Evolutionary conservation across 495 filamentous ascomycete genomes (phyloP).

Genomic region (Durotheca rogersii): DNA sequence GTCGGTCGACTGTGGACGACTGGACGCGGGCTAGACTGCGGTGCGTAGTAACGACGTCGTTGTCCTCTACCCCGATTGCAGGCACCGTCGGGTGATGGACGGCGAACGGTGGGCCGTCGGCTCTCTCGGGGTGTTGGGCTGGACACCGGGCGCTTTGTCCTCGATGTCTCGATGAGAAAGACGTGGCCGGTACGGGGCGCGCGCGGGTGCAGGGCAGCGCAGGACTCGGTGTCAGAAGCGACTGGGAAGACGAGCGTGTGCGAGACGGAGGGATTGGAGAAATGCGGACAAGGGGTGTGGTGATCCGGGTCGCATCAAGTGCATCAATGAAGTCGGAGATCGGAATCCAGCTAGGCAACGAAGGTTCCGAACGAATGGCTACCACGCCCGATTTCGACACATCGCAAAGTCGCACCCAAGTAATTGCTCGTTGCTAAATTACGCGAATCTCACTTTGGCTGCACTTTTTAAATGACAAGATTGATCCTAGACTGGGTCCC

Average conservation of each 20-base stretch:
- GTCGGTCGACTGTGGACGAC: slow-evolving; percentile 1
- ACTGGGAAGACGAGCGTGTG: slow-evolving; percentile 10
- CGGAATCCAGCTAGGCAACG: neutral
- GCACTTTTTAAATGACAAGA: slow-evolving; percentile 19
- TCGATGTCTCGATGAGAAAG: slow-evolving; percentile 10
- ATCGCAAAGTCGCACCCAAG: slow-evolving; percentile 26
- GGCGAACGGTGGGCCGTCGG: neutral
- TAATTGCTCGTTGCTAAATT: slow-evolving; percentile 22
- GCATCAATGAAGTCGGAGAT: neutral
- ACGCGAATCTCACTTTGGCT: slow-evolving; percentile 22
- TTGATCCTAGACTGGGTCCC: slow-evolving; percentile 14
- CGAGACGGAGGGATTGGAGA: neutral
- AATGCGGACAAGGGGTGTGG: neutral
- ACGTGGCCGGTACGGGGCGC: slow-evolving; percentile 25
- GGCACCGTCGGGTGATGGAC: too few relatives aligned
- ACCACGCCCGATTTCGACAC: slow-evolving; percentile 24
- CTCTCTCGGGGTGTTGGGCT: slow-evolving; percentile 10
- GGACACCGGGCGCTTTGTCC: slow-evolving; percentile 17
- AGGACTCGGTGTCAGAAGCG: neutral
- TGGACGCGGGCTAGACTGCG: slow-evolving; percentile 1
- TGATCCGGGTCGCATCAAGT: slow-evolving; percentile 18
- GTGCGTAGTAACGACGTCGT: slow-evolving; percentile 6
- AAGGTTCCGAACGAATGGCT: slow-evolving; percentile 10
- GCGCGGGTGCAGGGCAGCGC: slow-evolving; percentile 9
- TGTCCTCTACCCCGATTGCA: slow-evolving; percentile 13